Evolutionary conservation across 768 basidiomycete species (phyloP).

Genomic region (Boletus tylopilopsis): DNA sequence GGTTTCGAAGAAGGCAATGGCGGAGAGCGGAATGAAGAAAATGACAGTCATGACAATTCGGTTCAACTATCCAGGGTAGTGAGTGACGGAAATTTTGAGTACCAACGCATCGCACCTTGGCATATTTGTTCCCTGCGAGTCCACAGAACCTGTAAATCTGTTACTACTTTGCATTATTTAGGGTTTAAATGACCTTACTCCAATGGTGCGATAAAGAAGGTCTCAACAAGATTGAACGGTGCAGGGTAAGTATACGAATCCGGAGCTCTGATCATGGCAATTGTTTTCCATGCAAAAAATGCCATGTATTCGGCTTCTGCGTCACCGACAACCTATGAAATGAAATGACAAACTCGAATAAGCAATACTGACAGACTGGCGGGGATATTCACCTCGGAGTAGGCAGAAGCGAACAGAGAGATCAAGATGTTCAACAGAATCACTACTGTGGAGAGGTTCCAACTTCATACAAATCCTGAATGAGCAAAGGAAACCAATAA

Average conservation of each 20-base stretch:
- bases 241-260: slow-evolving; percentile 83
- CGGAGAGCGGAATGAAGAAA: slow-evolving; percentile 76
- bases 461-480: slow-evolving; percentile 38
- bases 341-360: neutral
- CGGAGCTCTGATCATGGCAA: slow-evolving; percentile 81
- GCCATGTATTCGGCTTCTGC: slow-evolving; percentile 89
- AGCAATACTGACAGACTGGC: neutral
- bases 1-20: slow-evolving; percentile 72
- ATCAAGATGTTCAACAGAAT: slow-evolving; percentile 91
- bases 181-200: slow-evolving; percentile 54
- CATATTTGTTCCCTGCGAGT: slow-evolving; percentile 53
- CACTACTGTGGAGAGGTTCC: slow-evolving; percentile 80
- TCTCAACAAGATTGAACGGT: slow-evolving; percentile 88
- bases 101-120: slow-evolving; percentile 38
- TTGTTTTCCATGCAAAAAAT: slow-evolving; percentile 86
- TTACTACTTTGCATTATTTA: neutral
- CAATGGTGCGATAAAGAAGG: slow-evolving; percentile 73
- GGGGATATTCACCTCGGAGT: slow-evolving; percentile 65
- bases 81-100: neutral
- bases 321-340: slow-evolving; percentile 66
- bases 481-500: neutral
- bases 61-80: slow-evolving; percentile 52
- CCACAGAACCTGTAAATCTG: slow-evolving; percentile 36
- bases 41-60: slow-evolving; percentile 69
- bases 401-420: slow-evolving; percentile 92